A percentile compares a stretch with the other conserved stretches of the same genome.
These are phyloP conservation scores for Amanita inopinata DNA, from an alignment of 768 basidiomycete genomes.

Conservation along the genomic window DNA sequence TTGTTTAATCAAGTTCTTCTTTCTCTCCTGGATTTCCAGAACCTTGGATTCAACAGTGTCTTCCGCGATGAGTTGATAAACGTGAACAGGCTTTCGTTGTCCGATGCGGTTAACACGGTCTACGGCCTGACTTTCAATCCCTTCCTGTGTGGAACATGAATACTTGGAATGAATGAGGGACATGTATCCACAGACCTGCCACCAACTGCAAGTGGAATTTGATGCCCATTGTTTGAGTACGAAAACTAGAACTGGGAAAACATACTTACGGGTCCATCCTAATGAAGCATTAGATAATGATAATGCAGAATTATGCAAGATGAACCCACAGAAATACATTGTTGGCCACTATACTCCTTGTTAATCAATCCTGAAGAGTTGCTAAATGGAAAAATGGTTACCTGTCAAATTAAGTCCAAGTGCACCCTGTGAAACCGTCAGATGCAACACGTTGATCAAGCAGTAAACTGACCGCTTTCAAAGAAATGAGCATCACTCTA, in stretches of 20 bases:
- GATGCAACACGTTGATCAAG: neutral
- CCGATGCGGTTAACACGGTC: constrained; percentile 80
- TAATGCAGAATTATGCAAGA: neutral
- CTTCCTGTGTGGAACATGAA: constrained; percentile 36
- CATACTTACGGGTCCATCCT: constrained; percentile 77
- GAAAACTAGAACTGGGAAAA: neutral
- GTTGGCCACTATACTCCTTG: constrained; percentile 47
- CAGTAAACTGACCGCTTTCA: constrained; percentile 48
- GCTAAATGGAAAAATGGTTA: constrained; percentile 9
- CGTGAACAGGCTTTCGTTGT: constrained; percentile 73
- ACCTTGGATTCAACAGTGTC: constrained; percentile 84
- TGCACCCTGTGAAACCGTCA: constrained; percentile 41
- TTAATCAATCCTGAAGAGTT: constrained; percentile 1
- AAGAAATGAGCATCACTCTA: constrained; percentile 75
- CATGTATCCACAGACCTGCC: constrained; percentile 42
- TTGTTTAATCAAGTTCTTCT: constrained; percentile 71
- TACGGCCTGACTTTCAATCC: constrained; percentile 79
- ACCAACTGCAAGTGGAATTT: constrained; percentile 44
- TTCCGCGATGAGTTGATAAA: constrained; percentile 86
- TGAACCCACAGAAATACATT: constrained; percentile 67
- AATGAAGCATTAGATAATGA: constrained; percentile 5
- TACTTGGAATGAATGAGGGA: neutral
- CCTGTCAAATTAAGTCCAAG: constrained; percentile 78
- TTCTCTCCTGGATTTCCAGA: constrained; percentile 79
- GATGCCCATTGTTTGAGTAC: constrained; percentile 4